Evolutionary conservation across 2,329 filamentous ascomycete species (phyloP).

Genomic region (Aspergillus sp.): DNA sequence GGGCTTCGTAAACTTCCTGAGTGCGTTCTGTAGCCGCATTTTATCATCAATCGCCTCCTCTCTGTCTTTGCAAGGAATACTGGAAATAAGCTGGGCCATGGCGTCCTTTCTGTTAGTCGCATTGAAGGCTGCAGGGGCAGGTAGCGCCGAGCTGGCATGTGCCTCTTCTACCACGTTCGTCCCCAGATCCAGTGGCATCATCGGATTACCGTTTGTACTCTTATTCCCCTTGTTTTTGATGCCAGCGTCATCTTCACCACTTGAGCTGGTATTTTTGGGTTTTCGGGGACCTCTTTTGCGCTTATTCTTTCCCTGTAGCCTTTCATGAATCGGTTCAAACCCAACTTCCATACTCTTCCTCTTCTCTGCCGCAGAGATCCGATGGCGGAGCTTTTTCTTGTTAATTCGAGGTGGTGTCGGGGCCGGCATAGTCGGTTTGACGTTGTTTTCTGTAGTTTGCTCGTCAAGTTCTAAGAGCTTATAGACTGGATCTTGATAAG

Average conservation of each 20-base stretch:
- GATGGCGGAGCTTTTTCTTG: slow-evolving; percentile 8
- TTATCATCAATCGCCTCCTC: slow-evolving; percentile 25
- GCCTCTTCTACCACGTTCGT: slow-evolving; percentile 26
- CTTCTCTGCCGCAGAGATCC: slow-evolving; percentile 15
- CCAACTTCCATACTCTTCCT: slow-evolving; percentile 15
- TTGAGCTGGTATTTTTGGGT: too few relatives aligned
- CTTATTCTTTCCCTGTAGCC: background rate
- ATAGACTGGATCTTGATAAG: background rate
- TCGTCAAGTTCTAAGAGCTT: background rate
- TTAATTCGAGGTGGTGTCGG: background rate
- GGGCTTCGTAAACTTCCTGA: slow-evolving; percentile 26
- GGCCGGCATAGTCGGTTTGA: background rate
- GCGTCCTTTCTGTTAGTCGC: slow-evolving; percentile 28
- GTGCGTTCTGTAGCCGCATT: slow-evolving; percentile 24
- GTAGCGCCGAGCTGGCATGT: slow-evolving; percentile 24
- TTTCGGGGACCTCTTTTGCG: too few relatives aligned
- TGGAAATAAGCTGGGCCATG: slow-evolving; percentile 32
- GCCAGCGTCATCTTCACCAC: too few relatives aligned
- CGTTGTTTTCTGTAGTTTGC: background rate
- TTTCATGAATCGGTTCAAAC: slow-evolving; percentile 8
- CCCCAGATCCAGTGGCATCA: slow-evolving; percentile 16
- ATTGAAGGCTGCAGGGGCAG: slow-evolving; percentile 24
- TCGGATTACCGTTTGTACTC: too few relatives aligned
- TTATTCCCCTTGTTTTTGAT: too few relatives aligned
- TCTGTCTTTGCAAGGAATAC: slow-evolving; percentile 28